Evolutionary conservation across 768 basidiomycete species (phyloP), one percentile per base, ranked within the genome.

Genomic region (Trametes meyenii): DNA sequence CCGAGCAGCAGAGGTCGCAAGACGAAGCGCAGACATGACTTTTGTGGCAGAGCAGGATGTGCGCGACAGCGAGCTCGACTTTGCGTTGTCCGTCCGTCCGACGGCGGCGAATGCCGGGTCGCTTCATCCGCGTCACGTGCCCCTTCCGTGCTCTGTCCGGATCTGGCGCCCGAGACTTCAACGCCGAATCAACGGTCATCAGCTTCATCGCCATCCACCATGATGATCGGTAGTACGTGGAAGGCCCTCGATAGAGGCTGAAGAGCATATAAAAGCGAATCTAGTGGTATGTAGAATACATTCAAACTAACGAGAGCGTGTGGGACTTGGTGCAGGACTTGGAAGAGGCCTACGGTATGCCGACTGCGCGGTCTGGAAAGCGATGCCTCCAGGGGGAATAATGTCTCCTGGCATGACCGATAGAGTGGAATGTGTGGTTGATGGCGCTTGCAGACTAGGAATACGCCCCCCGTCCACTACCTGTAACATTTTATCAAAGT

Each of bases 1-100:
- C 72, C 87, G 84, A 67, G 83, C 81, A 68, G 80, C 83, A 73
- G 85, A 79, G 66, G 86, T 79, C 64, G 88, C 75, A 65, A 92
- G 80, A 75, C 90, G 88, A 69, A 92, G 79, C 55, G 86, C 84
- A 78, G 89, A 86, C 90, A 92, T 92, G 71, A 78, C 26, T 65
- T 65, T 61, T 61, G 64, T 49, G 38, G 51, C 48, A 48, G 66
- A 61, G 44, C 55, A 39, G 64, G 58, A 49, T 55, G 59, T 51
- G 60, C 60, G 38, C 59, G 45, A 63, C 64, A 52, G 53, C 55
- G 59, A 65, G 62, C 64, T 64, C 60, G 54, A 54, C 64, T 57
- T 45, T 63, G 58, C 58, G 63, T 62, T 66, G 61, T 44, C 52
- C 64, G 40, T 50, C 42, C 33, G 45, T 43, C 57, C 52, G 55